Evolutionary conservation across 2,329 filamentous ascomycete genomes (phyloP).

Genomic region (Colletotrichum costaricense): DNA sequence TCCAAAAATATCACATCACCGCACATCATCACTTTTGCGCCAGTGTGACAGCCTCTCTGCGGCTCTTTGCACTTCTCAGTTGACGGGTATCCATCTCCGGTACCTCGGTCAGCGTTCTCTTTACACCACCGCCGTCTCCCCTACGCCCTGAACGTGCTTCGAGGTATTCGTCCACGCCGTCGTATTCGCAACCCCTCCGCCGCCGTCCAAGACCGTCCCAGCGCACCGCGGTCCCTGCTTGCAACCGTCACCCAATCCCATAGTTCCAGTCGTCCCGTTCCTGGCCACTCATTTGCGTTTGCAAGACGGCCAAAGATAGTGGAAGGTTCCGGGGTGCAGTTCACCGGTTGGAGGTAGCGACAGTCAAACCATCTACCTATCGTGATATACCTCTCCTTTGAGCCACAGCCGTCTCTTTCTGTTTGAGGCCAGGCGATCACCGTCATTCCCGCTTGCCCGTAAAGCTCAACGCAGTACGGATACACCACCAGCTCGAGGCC

Average conservation of each 20-base stretch:
- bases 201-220: conserved; percentile 17
- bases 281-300: neutral
- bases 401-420: conserved; percentile 1
- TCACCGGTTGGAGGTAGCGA: neutral
- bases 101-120: neutral
- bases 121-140: neutral
- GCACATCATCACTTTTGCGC: neutral
- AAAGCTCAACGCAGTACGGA: neutral
- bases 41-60: conserved; percentile 5
- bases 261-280: conserved; percentile 10
- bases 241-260: neutral
- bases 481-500: neutral
- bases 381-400: neutral
- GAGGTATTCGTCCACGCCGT: conserved; percentile 4
- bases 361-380: neutral
- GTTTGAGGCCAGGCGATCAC: conserved; percentile 4
- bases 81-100: neutral
- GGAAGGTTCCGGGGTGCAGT: neutral
- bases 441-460: conserved; percentile 11
- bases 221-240: conserved; percentile 4
- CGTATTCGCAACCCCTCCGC: conserved; percentile 7
- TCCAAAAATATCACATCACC: neutral
- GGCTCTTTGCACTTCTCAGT: neutral
- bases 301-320: neutral
- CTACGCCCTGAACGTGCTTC: conserved; percentile 13